Percentiles rank a stretch among this genome's conserved stretches.
Evolutionary conservation across 306 rosid genomes (phyloP).

Genomic region (Rubus parviflorus): DNA sequence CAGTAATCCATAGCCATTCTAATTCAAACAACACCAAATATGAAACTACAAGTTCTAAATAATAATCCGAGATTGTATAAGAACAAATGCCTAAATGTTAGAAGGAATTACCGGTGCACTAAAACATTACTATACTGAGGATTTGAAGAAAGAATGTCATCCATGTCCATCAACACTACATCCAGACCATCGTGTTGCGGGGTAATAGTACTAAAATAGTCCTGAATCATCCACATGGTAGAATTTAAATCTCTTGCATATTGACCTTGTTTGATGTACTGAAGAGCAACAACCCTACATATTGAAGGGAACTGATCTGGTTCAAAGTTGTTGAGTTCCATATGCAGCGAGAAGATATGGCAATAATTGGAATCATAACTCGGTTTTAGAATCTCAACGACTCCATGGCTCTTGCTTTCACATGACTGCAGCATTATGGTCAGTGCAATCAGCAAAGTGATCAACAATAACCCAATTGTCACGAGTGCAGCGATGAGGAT

Average conservation of each 20-base stretch:
- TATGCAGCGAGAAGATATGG: slow-evolving; percentile 50
- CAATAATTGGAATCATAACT: slow-evolving; percentile 51
- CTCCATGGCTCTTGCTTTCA: slow-evolving; percentile 55
- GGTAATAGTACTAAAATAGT: slow-evolving; percentile 41
- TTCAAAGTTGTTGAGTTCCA: slow-evolving; percentile 63
- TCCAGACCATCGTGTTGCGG: slow-evolving; percentile 46
- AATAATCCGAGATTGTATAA: not conserved
- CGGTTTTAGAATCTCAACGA: slow-evolving; percentile 39
- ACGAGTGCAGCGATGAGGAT: slow-evolving; percentile 61
- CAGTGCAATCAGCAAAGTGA: slow-evolving; percentile 61
- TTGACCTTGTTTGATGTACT: slow-evolving; percentile 62
- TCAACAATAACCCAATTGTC: slow-evolving; percentile 54
- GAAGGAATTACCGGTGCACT: slow-evolving; percentile 38
- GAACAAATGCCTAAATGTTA: not conserved
- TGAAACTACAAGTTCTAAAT: not conserved
- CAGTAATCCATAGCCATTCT: slow-evolving; percentile 15
- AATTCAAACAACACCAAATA: slow-evolving; percentile 20
- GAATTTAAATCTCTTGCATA: slow-evolving; percentile 68
- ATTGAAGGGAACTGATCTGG: slow-evolving; percentile 48
- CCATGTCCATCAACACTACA: slow-evolving; percentile 68
- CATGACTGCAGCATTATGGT: slow-evolving; percentile 78
- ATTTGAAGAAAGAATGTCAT: slow-evolving; percentile 49
- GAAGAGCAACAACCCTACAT: slow-evolving; percentile 49
- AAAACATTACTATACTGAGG: slow-evolving; percentile 21
- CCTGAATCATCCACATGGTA: slow-evolving; percentile 44